These are phyloP conservation scores for Pichia deserticola DNA, from an alignment of 805 yeast genomes.

Conservation along the genomic window DNA sequence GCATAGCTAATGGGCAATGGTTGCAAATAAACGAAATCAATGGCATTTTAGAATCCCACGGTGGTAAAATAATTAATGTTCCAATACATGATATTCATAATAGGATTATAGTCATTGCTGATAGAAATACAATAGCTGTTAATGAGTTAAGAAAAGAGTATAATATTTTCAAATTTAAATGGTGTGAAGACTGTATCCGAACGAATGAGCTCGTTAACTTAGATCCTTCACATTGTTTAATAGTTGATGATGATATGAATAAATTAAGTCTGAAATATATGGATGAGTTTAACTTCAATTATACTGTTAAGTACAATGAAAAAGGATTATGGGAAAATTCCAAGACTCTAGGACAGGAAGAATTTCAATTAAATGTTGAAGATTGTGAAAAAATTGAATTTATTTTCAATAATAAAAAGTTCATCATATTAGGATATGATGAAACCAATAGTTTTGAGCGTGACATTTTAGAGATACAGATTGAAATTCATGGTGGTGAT, in stretches of 20 bases:
- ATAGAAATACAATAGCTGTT: constrained; percentile 33
- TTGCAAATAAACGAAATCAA: constrained; percentile 31
- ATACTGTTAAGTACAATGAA: constrained; percentile 15
- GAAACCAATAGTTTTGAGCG: background rate
- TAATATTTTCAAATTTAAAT: constrained; percentile 58
- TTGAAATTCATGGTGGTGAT: constrained; percentile 8
- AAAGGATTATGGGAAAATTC: constrained; percentile 3
- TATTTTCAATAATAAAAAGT: background rate
- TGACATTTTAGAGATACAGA: background rate
- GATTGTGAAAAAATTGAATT: background rate
- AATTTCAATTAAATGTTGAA: background rate
- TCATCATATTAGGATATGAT: background rate
- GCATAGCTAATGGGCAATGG: constrained; percentile 18
- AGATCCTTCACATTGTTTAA: constrained; percentile 54
- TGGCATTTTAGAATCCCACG: constrained; percentile 35
- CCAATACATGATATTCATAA: constrained; percentile 22
- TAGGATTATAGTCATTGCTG: constrained; percentile 30
- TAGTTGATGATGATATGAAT: background rate
- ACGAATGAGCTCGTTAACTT: constrained; percentile 36
- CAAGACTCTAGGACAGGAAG: background rate
- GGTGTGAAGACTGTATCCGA: constrained; percentile 64
- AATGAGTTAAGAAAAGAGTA: constrained; percentile 31
- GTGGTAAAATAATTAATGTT: constrained; percentile 39
- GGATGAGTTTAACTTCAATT: constrained; percentile 63
- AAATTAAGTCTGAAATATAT: constrained; percentile 30